phyloP scores from a whole-genome alignment of 306 rosid species.

The Quercus dentata region DNA sequence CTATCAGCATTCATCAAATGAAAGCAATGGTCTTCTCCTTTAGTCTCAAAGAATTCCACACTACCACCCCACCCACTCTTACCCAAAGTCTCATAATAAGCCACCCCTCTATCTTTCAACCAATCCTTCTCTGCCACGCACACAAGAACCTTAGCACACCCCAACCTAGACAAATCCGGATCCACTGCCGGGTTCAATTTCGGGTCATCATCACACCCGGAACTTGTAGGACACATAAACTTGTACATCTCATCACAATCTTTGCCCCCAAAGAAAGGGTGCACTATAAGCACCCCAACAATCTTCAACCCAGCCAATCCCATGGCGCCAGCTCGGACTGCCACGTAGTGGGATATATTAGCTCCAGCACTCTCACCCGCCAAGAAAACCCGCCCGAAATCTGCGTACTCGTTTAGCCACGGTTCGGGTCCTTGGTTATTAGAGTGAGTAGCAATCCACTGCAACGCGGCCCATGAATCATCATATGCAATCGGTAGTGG shows the following conservation, averaged over 20 bases:
- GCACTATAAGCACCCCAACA: not conserved
- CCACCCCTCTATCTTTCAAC: slow-evolving; percentile 13
- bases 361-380: slow-evolving; percentile 5
- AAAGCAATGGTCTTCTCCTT: not conserved
- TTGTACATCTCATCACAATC: not conserved
- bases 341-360: slow-evolving; percentile 6
- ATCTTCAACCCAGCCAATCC: not conserved
- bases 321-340: not conserved
- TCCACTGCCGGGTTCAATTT: too few species aligned
- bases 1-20: not conserved
- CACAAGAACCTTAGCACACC: not conserved
- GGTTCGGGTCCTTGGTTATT: not conserved
- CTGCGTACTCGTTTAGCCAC: not conserved
- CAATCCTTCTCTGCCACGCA: not conserved
- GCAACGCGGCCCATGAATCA: slow-evolving; percentile 8
- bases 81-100: not conserved
- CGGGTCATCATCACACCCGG: too few species aligned
- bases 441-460: not conserved
- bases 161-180: not conserved
- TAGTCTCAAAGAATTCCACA: not conserved
- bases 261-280: slow-evolving; percentile 8
- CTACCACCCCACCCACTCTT: slow-evolving; percentile 2
- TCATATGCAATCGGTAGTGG: slow-evolving; percentile 27
- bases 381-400: not conserved
- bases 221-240: too few species aligned